These are phyloP conservation scores for Venturia carpophila DNA, from an alignment of 2,329 filamentous ascomycete species.

Conservation along the genomic window DNA sequence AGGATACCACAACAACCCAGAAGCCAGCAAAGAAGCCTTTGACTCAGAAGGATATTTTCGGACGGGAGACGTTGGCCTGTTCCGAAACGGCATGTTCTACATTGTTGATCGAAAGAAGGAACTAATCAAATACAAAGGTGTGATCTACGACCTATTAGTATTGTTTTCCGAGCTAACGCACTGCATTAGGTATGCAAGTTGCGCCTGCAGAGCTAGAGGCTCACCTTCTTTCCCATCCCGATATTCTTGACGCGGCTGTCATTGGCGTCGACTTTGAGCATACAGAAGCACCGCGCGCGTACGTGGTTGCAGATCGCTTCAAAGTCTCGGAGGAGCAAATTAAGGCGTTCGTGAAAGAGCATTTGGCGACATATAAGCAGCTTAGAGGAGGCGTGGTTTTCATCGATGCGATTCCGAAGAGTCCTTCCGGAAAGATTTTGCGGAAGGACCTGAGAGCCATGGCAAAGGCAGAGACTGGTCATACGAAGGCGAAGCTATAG, in stretches of 20 bases:
- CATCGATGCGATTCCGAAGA: conserved; percentile 29
- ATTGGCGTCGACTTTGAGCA: conserved; percentile 35
- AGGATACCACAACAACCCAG: conserved; percentile 32
- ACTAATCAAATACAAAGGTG: conserved; percentile 39
- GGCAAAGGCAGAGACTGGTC: conserved; percentile 26
- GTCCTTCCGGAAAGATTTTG: conserved; percentile 31
- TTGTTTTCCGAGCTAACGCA: not conserved
- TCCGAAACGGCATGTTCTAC: conserved; percentile 33
- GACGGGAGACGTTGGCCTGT: conserved; percentile 34
- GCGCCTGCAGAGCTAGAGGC: conserved; percentile 43
- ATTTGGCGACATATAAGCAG: conserved; percentile 31
- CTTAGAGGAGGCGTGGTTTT: conserved; percentile 33
- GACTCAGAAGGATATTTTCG: conserved; percentile 29
- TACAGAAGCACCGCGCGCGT: conserved; percentile 37
- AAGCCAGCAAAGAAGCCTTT: conserved; percentile 28
- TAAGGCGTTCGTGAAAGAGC: conserved; percentile 27
- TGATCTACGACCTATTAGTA: not conserved
- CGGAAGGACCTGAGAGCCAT: conserved; percentile 31
- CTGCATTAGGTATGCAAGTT: conserved; percentile 38
- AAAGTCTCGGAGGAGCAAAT: conserved; percentile 29
- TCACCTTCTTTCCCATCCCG: conserved; percentile 34
- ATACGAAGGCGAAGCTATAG: conserved; percentile 17
- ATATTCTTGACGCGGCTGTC: conserved; percentile 40
- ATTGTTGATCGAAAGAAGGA: conserved; percentile 38
- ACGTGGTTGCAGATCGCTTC: conserved; percentile 33